A percentile compares a stretch with the other conserved stretches of the same genome.
Evolutionary conservation across 2,329 filamentous ascomycete genomes (phyloP).

Genomic region (Talaromyces islandicus): DNA sequence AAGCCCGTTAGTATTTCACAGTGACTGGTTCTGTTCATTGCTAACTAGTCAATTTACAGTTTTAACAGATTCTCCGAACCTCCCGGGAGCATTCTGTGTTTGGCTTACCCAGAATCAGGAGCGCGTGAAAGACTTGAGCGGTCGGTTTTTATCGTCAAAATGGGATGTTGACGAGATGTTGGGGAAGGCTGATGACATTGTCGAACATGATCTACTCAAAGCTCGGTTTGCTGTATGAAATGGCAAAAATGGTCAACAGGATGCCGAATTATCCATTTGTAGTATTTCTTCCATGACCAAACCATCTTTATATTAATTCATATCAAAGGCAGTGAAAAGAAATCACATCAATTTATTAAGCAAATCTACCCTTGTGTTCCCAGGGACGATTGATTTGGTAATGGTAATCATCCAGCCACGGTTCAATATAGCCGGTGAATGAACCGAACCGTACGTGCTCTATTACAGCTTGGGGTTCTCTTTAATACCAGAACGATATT

Average conservation of each 20-base stretch:
- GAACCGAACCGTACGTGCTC: background rate
- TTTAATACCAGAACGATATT: background rate
- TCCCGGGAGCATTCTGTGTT: constrained; percentile 19
- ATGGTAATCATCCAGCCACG: too few relatives aligned
- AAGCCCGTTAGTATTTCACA: constrained; percentile 6
- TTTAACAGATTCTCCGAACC: constrained; percentile 18
- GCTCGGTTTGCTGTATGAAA: constrained; percentile 6
- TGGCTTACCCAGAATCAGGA: constrained; percentile 16
- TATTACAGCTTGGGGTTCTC: background rate
- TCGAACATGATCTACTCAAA: constrained; percentile 14
- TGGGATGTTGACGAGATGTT: constrained; percentile 16
- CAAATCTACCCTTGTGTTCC: too few relatives aligned
- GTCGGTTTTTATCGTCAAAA: constrained; percentile 16
- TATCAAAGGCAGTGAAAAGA: too few relatives aligned
- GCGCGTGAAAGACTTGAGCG: constrained; percentile 11
- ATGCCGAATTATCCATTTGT: too few relatives aligned
- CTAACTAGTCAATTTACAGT: constrained; percentile 10
- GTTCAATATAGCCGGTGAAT: background rate
- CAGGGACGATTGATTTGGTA: too few relatives aligned
- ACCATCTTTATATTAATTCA: too few relatives aligned
- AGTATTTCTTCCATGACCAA: too few relatives aligned
- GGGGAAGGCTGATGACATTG: constrained; percentile 14
- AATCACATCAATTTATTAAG: too few relatives aligned
- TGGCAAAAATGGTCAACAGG: too few relatives aligned
- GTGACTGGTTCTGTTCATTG: background rate